A percentile compares a stretch with the other conserved stretches of the same genome.
Evolutionary conservation across 2,329 filamentous ascomycete species (phyloP).

Genomic region (Xylariaceae sp.): DNA sequence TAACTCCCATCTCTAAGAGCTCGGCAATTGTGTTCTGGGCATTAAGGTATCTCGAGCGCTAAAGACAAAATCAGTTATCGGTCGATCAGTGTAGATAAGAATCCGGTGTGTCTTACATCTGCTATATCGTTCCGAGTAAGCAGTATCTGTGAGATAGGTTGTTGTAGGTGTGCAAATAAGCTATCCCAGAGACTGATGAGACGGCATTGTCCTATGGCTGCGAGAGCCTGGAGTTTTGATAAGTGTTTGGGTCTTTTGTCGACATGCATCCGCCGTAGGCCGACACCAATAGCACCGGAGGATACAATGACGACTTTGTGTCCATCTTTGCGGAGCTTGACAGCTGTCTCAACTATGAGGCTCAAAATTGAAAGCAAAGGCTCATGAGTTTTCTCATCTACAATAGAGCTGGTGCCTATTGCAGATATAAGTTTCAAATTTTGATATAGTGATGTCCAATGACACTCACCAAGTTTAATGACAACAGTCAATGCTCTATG

Average conservation of each 20-base stretch:
- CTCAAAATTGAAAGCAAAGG: slow-evolving; percentile 87
- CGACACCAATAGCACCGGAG: slow-evolving; percentile 93
- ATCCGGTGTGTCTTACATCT: slow-evolving; percentile 56
- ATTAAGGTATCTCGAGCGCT: slow-evolving; percentile 91
- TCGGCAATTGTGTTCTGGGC: slow-evolving; percentile 93
- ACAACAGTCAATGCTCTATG: slow-evolving; percentile 69
- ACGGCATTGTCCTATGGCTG: slow-evolving; percentile 92
- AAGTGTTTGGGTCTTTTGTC: slow-evolving; percentile 85
- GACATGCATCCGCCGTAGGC: slow-evolving; percentile 83
- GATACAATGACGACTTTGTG: slow-evolving; percentile 95
- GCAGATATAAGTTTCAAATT: neutral
- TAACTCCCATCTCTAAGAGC: slow-evolving; percentile 88
- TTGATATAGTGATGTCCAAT: neutral
- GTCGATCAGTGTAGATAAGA: neutral
- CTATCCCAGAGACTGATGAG: slow-evolving; percentile 95
- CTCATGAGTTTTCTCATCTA: slow-evolving; percentile 92
- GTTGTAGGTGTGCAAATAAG: slow-evolving; percentile 79
- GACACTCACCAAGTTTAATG: slow-evolving; percentile 74
- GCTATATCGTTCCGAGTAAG: slow-evolving; percentile 95
- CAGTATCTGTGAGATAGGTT: slow-evolving; percentile 92
- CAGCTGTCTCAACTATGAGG: slow-evolving; percentile 89
- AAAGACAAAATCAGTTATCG: slow-evolving; percentile 11
- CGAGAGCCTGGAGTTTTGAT: slow-evolving; percentile 85
- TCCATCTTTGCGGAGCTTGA: slow-evolving; percentile 81
- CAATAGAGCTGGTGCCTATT: slow-evolving; percentile 94